Conservation (phyloP, 257 asterid genomes). For the Verbascum thapsus region DNA sequence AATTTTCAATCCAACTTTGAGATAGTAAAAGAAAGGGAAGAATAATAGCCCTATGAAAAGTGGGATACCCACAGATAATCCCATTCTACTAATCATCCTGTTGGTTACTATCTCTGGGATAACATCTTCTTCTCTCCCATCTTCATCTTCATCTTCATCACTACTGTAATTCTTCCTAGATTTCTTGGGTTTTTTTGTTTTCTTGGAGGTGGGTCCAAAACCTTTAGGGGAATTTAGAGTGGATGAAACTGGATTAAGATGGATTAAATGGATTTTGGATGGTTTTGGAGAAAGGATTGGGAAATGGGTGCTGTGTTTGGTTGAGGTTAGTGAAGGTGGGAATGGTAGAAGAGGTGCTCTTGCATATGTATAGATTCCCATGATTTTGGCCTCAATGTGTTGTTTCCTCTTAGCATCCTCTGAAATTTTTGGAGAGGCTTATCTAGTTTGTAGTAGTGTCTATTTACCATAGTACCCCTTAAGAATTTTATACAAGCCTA, state of each 20-base stretch:
- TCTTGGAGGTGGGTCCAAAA: slow-evolving; percentile 73
- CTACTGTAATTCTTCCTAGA: slow-evolving; percentile 41
- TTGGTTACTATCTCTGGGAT: slow-evolving; percentile 95
- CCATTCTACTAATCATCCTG: slow-evolving; percentile 90
- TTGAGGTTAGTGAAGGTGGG: slow-evolving; percentile 41
- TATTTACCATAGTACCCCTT: slow-evolving; percentile 45
- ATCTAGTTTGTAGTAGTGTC: slow-evolving; percentile 28
- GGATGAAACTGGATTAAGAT: slow-evolving; percentile 52
- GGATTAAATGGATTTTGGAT: slow-evolving; percentile 23
- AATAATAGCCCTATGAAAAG: slow-evolving; percentile 70
- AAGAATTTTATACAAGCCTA: not conserved
- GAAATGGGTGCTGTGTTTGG: slow-evolving; percentile 38
- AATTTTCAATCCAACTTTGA: slow-evolving; percentile 76
- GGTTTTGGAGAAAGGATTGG: slow-evolving; percentile 32
- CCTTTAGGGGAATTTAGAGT: slow-evolving; percentile 78
- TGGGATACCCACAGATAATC: slow-evolving; percentile 79
- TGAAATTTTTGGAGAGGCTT: slow-evolving; percentile 31
- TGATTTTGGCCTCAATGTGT: slow-evolving; percentile 23
- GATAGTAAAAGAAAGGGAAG: slow-evolving; percentile 93
- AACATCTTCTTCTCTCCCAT: slow-evolving; percentile 55
- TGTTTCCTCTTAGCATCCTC: slow-evolving; percentile 22
- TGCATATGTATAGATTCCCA: slow-evolving; percentile 46
- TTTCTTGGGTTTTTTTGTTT: slow-evolving; percentile 50
- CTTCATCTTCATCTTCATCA: slow-evolving; percentile 45
- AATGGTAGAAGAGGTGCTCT: slow-evolving; percentile 38